These are phyloP conservation scores for Mycena albidolilacea DNA, from an alignment of 768 basidiomycete genomes.

Conservation along the genomic window DNA sequence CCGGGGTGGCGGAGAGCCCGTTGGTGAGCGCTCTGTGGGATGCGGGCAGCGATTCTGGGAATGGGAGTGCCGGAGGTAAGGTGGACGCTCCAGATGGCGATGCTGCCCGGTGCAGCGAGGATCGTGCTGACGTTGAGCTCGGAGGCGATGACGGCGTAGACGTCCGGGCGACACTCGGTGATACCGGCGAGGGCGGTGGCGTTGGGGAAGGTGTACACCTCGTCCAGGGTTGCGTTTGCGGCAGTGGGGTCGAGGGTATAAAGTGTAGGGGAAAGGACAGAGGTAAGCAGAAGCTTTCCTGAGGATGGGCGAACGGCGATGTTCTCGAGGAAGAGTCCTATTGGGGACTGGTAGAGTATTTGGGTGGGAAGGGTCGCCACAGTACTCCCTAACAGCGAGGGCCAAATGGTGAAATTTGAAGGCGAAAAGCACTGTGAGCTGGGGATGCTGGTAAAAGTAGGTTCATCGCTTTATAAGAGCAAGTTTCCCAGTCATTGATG, in stretches of 20 bases:
- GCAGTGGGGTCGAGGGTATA: slow-evolving; percentile 22
- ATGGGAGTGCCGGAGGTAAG: background rate
- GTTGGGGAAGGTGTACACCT: slow-evolving; percentile 24
- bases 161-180: slow-evolving; percentile 22
- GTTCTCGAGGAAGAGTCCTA: slow-evolving; percentile 22
- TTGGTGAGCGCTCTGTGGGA: background rate
- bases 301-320: slow-evolving; percentile 13
- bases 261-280: slow-evolving; percentile 20
- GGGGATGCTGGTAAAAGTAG: no score
- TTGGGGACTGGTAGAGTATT: slow-evolving; percentile 9
- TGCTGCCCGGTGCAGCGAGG: slow-evolving; percentile 18
- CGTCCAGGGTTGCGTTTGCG: slow-evolving; percentile 18
- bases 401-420: no score
- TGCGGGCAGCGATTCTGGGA: background rate
- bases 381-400: no score
- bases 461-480: no score
- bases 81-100: slow-evolving; percentile 29
- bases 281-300: background rate
- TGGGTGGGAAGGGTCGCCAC: no score
- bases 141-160: slow-evolving; percentile 29
- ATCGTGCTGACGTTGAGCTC: slow-evolving; percentile 22
- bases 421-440: no score
- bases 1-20: background rate
- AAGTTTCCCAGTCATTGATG: no score
- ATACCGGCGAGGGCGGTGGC: slow-evolving; percentile 22